phyloP scores from a whole-genome alignment of 2,329 filamentous ascomycete genomes.

The Colletotrichum lini region DNA sequence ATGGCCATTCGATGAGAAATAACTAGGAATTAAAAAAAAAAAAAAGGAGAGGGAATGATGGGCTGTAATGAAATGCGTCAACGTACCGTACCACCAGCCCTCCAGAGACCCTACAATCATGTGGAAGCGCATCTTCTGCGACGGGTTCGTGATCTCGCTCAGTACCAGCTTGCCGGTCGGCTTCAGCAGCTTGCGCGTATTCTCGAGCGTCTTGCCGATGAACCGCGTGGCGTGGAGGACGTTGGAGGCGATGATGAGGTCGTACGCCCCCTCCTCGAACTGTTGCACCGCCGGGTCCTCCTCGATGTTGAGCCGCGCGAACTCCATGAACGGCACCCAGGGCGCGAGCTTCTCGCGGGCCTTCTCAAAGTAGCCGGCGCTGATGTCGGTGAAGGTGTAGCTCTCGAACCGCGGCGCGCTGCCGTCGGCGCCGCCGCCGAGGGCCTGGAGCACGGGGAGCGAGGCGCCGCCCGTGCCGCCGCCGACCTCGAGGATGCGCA shows the following conservation, averaged over 20 bases:
- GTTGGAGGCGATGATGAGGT: conserved; percentile 53
- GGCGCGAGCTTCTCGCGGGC: conserved; percentile 51
- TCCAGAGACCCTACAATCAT: conserved; percentile 53
- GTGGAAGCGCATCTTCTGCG: conserved; percentile 39
- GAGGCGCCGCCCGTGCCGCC: conserved; percentile 35
- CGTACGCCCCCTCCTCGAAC: conserved; percentile 51
- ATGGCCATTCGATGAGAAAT: too few relatives aligned
- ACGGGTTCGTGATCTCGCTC: conserved; percentile 45
- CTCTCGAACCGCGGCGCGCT: conserved; percentile 22
- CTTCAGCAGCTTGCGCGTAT: conserved; percentile 46
- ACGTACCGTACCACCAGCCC: conserved; percentile 54
- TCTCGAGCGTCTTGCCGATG: conserved; percentile 45
- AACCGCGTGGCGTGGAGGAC: conserved; percentile 51
- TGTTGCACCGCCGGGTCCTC: conserved; percentile 51
- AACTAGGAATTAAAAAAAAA: too few relatives aligned
- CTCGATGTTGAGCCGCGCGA: conserved; percentile 51
- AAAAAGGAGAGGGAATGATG: too few relatives aligned
- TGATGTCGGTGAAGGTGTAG: conserved; percentile 63
- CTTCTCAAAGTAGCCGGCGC: conserved; percentile 56
- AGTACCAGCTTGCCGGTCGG: conserved; percentile 49
- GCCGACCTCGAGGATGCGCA: conserved; percentile 32
- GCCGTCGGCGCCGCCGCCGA: conserved; percentile 25
- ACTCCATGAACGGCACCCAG: conserved; percentile 45
- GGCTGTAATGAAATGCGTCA: too few relatives aligned
- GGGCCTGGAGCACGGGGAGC: conserved; percentile 29